Percentiles rank a stretch among this genome's conserved stretches.
Evolutionary conservation across 805 yeast genomes (phyloP).

Genomic region (Ogataea haglerorum): DNA sequence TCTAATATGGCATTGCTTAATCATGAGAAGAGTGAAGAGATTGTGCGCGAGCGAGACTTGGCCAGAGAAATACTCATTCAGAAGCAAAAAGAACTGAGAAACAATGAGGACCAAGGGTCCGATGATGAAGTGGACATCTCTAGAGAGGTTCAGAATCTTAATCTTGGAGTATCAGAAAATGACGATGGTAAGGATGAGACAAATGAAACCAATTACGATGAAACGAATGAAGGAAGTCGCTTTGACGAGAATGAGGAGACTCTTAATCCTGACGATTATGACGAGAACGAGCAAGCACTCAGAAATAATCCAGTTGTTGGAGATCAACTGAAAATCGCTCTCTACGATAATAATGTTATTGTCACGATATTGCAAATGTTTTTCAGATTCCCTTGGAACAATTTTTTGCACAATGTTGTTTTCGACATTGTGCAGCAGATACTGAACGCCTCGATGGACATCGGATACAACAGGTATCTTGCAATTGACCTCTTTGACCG

Average conservation of each 20-base stretch:
- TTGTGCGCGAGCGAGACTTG: constrained; percentile 65
- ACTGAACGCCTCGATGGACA: constrained; percentile 75
- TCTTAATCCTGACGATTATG: constrained; percentile 22
- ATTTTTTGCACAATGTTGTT: constrained; percentile 94
- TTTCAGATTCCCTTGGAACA: constrained; percentile 91
- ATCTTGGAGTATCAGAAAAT: constrained; percentile 9
- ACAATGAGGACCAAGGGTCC: constrained; percentile 25
- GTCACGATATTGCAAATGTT: constrained; percentile 63
- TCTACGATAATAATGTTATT: constrained; percentile 71
- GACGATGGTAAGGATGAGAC: constrained; percentile 8
- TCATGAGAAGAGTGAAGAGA: constrained; percentile 66
- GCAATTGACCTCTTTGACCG: constrained; percentile 69
- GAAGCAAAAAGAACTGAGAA: constrained; percentile 27
- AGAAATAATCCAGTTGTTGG: constrained; percentile 66
- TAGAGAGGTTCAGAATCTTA: constrained; percentile 32
- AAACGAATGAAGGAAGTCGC: constrained; percentile 7
- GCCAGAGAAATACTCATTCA: constrained; percentile 53
- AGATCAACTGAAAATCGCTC: constrained; percentile 77
- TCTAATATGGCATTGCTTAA: constrained; percentile 94
- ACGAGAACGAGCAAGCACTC: constrained; percentile 31
- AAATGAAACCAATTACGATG: constrained; percentile 16
- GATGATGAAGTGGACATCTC: constrained; percentile 34
- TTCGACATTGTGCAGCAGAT: constrained; percentile 95
- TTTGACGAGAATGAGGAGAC: constrained; percentile 27
- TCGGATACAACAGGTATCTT: constrained; percentile 78